Base-by-base conservation (phyloP, 306 rosid species). In the Dryas octopetala region DNA sequence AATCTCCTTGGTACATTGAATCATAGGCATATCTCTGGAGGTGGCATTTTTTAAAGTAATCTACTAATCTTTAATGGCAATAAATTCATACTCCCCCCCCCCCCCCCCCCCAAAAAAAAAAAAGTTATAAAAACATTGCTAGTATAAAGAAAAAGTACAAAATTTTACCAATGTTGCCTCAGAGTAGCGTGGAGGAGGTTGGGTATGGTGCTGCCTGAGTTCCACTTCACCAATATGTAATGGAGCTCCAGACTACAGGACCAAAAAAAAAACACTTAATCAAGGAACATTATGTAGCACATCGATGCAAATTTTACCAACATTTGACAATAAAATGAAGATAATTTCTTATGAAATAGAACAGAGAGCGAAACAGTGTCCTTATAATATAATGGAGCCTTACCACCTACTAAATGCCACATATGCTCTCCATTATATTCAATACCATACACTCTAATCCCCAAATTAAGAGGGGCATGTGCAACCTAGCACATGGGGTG, bases 171-270 rank as follows among this genome's bases (percentile, higher is more conserved):
- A 77, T 6, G 97, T 82, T 71, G 92, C 97, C 85, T 96, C 99
- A 65, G 90, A 80, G 84, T 88, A 92, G 80, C 93, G 93, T 12
- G 98, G 80, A 74, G 93, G 96, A 48, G 99, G 93, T 76, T 90
- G 97, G 48, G 97, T 96, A 79, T 84, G 79, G 77, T 96, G 98
- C 76, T 89, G 90, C 80, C 78, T 83, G 78, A 81, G 79, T 81
- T 85, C 87, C 70, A 88, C 83, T 75, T 84, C 81, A 77, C 72
- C 79, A 70, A 90, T 79, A 77, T 77, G 55, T 74, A 96, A 54
- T 69, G 70, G 80, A 86, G 87, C 93, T 66, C 89, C 96, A 64
- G 61, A 45, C 99, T 95, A 79, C 83, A 73, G 51, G 17, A 60
- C 28, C 68, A 23, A 87, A 76, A 83, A 80, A 61, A 81, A 64